These are phyloP conservation scores for Penicillium digitatum DNA, from an alignment of 2,329 filamentous ascomycete species.

Conservation along the genomic window DNA sequence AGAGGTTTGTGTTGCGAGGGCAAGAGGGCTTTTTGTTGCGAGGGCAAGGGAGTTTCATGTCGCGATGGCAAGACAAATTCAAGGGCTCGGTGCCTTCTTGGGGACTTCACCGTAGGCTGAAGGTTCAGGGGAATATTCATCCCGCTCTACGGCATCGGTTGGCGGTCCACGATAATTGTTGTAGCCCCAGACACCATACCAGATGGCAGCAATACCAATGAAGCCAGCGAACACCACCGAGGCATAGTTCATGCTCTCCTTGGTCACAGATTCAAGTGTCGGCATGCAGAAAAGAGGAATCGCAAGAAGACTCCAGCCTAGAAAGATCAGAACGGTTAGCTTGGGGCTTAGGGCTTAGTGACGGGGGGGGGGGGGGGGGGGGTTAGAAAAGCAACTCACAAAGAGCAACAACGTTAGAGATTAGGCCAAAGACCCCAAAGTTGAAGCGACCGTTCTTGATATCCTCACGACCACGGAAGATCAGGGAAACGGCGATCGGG, in stretches of 20 bases:
- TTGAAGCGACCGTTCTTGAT: conserved; percentile 46
- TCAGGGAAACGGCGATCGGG: conserved; percentile 62
- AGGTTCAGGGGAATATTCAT: conserved; percentile 1
- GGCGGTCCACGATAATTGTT: conserved; percentile 49
- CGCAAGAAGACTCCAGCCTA: conserved; percentile 60
- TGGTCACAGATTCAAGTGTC: conserved; percentile 56
- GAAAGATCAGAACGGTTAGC: conserved; percentile 1
- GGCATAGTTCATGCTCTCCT: conserved; percentile 66
- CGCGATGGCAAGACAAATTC: neutral
- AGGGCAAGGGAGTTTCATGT: neutral
- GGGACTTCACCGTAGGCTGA: conserved; percentile 1
- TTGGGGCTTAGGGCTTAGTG: no score
- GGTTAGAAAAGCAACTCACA: conserved; percentile 44
- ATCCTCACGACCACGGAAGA: conserved; percentile 55
- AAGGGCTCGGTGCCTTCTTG: neutral
- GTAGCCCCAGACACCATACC: conserved; percentile 68
- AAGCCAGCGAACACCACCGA: conserved; percentile 70
- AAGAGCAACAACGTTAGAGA: conserved; percentile 62
- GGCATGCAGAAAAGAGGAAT: conserved; percentile 63
- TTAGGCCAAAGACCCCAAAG: conserved; percentile 58
- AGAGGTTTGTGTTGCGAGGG: neutral
- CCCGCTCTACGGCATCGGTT: conserved; percentile 24
- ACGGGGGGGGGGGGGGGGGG: no score
- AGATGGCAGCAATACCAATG: conserved; percentile 56
- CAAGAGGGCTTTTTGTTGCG: neutral